Base-by-base conservation (phyloP, 1,284 basidiomycete species). In the Wallemia hederae region DNA sequence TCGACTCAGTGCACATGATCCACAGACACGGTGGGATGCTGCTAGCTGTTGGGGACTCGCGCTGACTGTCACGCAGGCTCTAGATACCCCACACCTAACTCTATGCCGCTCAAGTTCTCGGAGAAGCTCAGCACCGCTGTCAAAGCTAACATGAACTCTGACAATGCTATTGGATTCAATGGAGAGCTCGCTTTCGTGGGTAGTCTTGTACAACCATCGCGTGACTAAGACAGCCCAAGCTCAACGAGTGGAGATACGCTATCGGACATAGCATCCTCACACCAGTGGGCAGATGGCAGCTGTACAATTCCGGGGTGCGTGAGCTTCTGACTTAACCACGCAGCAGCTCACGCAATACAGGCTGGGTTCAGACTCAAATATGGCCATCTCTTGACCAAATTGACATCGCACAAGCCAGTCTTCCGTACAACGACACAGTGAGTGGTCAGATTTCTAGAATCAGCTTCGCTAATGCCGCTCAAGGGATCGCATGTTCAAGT, bases 381-480 rank as follows among this genome's bases (percentile, higher is more conserved):
- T 61, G 72, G 72, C 0, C 70, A 68, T 64, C 63, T 72, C 25
- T 65, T 72, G 11, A 29, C 1, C 15, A 68, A 67, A 49, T 69
- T 72, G 65, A 64, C 66, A 27, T 69, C 66, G 17, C 60, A 67
- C n/a, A 63, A 72, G 1, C 73, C 73, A 0, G 72, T 74, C 3
- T 72, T 74, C 64, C 65, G 72, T 3, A 73, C 72, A 11, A 72
- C 73, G 61, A 68, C 67, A 2, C 73, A 75, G 68, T 71, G 62
- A 64, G 69, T 63, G 1, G 14, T 1, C n/a, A 27, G 1, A 24
- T 22, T 59, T 31, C 22, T 3, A 17, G 31, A 58, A 34, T 11
- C 17, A 17, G 29, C 11, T 27, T n/a, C 3, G 11, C 22, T 24
- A 9, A 33, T 24, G 28, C 59, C 60, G 24, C 56, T 27, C 1